phyloP scores from a whole-genome alignment of 176 grass and related monocot species.

The Carex scoparia region DNA sequence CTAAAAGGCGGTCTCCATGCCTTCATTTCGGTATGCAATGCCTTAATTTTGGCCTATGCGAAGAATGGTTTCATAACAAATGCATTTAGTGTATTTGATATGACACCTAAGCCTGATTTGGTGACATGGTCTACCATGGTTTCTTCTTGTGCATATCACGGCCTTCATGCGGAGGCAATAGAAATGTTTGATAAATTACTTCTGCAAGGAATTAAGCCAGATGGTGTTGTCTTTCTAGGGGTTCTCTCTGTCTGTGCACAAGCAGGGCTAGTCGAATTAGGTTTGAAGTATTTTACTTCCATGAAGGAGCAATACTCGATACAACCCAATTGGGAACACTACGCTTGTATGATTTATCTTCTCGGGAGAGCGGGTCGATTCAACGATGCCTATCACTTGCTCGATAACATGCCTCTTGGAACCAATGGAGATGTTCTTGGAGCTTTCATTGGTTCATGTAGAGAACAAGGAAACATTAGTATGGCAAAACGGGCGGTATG shows the following conservation, averaged over 20 bases:
- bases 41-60: conserved; percentile 63
- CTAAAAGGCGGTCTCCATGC: conserved; percentile 36
- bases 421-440: conserved; percentile 47
- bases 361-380: conserved; percentile 66
- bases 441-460: conserved; percentile 66
- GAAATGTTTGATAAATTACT: conserved; percentile 60
- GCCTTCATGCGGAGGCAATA: conserved; percentile 34
- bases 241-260: conserved; percentile 73
- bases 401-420: conserved; percentile 37
- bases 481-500: conserved; percentile 58
- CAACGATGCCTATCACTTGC: conserved; percentile 40
- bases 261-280: conserved; percentile 58
- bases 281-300: conserved; percentile 46
- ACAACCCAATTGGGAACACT: conserved; percentile 46
- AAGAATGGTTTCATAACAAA: conserved; percentile 56
- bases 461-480: conserved; percentile 39
- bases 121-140: conserved; percentile 77
- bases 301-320: conserved; percentile 52
- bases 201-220: conserved; percentile 35
- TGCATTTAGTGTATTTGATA: conserved; percentile 34
- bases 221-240: conserved; percentile 57
- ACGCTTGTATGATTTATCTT: conserved; percentile 74
- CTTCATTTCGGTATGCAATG: conserved; percentile 56
- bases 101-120: conserved; percentile 39
- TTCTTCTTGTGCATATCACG: conserved; percentile 55